Evolutionary conservation across 106 monocot species (phyloP).

Genomic region (Dendrobium nobile): DNA sequence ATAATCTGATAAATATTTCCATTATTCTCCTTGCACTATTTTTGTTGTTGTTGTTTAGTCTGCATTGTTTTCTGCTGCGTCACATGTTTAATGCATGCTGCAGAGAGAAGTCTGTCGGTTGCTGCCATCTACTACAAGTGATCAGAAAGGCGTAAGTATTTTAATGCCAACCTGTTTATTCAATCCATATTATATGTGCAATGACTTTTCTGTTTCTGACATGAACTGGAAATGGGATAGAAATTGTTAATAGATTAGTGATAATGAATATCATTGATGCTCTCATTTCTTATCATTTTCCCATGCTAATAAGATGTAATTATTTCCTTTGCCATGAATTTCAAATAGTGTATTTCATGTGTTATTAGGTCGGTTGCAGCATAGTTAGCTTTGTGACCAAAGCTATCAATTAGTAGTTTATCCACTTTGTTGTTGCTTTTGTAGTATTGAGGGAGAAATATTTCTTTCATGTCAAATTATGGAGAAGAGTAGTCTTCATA

Average conservation of each 20-base stretch:
- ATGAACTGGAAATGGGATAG: not conserved
- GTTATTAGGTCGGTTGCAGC: not conserved
- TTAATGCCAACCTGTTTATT: not conserved
- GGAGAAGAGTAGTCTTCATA: too few species aligned
- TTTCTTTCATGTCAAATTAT: too few species aligned
- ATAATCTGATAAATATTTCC: not conserved
- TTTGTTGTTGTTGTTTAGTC: not conserved
- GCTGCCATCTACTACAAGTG: conserved; percentile 54
- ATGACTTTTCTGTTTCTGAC: not conserved
- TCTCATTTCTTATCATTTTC: not conserved
- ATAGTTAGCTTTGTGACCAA: not conserved
- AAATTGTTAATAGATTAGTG: not conserved
- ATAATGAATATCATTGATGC: not conserved
- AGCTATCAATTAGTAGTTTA: not conserved
- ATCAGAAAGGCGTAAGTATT: conserved; percentile 82
- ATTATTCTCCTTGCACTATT: not conserved
- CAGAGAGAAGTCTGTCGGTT: conserved; percentile 91
- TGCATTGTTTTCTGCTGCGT: conserved; percentile 3
- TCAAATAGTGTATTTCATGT: not conserved
- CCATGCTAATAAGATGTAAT: not conserved
- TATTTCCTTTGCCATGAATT: not conserved
- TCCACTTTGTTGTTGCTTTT: not conserved
- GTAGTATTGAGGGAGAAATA: not conserved
- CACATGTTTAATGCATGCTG: conserved; percentile 13
- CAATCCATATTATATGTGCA: not conserved